Percentiles rank a stretch among this genome's conserved stretches.
phyloP scores from a whole-genome alignment of 2,329 filamentous ascomycete species.

The Aspergillus alliaceus region DNA sequence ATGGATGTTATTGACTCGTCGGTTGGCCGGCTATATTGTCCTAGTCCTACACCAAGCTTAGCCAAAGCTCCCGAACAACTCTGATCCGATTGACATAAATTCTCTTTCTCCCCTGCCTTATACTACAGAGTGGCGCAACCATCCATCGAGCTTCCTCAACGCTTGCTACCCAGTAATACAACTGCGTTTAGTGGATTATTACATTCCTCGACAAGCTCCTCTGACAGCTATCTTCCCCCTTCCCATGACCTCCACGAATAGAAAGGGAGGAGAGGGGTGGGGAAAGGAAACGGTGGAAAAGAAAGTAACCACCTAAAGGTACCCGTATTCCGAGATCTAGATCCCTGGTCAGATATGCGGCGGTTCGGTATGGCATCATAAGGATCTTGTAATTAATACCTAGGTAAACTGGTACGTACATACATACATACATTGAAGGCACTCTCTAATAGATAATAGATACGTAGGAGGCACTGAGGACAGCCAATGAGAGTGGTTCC shows the following conservation, averaged over 20 bases:
- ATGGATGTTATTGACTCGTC: background rate
- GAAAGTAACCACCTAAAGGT: background rate
- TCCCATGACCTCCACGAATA: background rate
- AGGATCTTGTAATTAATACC: conserved; percentile 10
- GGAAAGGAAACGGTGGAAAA: background rate
- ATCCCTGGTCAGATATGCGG: conserved; percentile 12
- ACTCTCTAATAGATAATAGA: background rate
- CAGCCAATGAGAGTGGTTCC: conserved; percentile 29
- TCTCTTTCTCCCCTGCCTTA: background rate
- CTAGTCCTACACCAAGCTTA: background rate
- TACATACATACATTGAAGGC: background rate
- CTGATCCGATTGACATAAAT: no score
- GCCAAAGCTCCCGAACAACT: background rate
- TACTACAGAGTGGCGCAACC: background rate
- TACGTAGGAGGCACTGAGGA: conserved; percentile 10
- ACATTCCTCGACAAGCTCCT: background rate
- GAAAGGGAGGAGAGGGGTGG: background rate
- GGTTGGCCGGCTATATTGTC: background rate
- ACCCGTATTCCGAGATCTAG: conserved; percentile 11
- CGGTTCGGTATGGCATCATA: background rate
- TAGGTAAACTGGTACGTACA: no score
- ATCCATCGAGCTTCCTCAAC: background rate
- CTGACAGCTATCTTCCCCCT: background rate
- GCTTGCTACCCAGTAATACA: background rate
- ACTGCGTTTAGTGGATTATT: background rate